Conservation (phyloP, 2,329 filamentous ascomycete genomes). For the Sporothrix curviconia region DNA sequence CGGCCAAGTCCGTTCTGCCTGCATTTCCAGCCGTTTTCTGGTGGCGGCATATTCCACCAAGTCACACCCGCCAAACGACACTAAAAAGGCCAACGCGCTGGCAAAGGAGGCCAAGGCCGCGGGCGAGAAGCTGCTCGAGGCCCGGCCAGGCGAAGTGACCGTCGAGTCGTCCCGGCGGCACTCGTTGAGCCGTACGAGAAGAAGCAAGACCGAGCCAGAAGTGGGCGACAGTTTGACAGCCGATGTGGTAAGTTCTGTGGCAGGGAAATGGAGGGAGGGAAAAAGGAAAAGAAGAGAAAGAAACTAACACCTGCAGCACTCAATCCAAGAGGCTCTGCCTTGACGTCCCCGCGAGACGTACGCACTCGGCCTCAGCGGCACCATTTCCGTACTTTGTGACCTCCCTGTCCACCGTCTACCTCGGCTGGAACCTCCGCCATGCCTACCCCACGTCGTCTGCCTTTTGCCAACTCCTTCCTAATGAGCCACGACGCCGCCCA, state of each 20-base stretch:
- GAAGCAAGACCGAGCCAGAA: slow-evolving; percentile 21
- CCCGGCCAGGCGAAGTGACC: slow-evolving; percentile 55
- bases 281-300: no score
- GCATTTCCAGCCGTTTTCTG: no score
- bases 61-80: no score
- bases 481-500: slow-evolving; percentile 66
- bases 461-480: slow-evolving; percentile 58
- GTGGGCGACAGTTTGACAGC: slow-evolving; percentile 33
- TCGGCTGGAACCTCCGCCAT: slow-evolving; percentile 76
- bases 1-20: no score
- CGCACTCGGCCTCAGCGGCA: slow-evolving; percentile 65
- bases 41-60: no score
- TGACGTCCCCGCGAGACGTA: slow-evolving; percentile 60
- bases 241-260: slow-evolving; percentile 44
- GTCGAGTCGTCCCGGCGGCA: slow-evolving; percentile 49
- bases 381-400: slow-evolving; percentile 81
- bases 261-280: not conserved
- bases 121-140: slow-evolving; percentile 49
- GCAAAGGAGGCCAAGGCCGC: no score
- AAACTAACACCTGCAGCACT: slow-evolving; percentile 39
- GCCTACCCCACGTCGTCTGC: slow-evolving; percentile 51
- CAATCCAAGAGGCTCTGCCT: slow-evolving; percentile 63
- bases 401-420: slow-evolving; percentile 72
- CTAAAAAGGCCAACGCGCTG: no score
- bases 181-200: slow-evolving; percentile 35